phyloP scores from a whole-genome alignment of 2,329 filamentous ascomycete species.

The Paecilomyces variotii region DNA sequence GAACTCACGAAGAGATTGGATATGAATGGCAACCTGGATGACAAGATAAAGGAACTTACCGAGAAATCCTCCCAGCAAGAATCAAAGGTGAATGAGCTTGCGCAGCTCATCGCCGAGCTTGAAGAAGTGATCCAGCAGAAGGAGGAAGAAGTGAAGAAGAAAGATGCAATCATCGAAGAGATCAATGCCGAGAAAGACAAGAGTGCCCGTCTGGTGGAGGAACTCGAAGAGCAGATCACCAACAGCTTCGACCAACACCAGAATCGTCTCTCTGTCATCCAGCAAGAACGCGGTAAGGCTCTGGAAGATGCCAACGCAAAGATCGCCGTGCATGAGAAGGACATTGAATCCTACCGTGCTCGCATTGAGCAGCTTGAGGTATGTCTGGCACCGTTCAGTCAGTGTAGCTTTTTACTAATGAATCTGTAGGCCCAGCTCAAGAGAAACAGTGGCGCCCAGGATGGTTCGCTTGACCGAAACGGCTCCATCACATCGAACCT shows the following conservation, averaged over 20 bases:
- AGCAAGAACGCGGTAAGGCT: slow-evolving; percentile 64
- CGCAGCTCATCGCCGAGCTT: slow-evolving; percentile 38
- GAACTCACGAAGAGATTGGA: slow-evolving; percentile 31
- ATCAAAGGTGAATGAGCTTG: slow-evolving; percentile 49
- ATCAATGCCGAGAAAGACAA: slow-evolving; percentile 68
- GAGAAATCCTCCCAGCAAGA: slow-evolving; percentile 38
- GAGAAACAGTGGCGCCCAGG: slow-evolving; percentile 23
- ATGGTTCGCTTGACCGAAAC: slow-evolving; percentile 44
- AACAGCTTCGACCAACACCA: slow-evolving; percentile 93
- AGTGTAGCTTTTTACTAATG: slow-evolving; percentile 11
- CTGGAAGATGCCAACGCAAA: slow-evolving; percentile 69
- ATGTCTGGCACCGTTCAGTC: slow-evolving; percentile 24
- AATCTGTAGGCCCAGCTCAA: slow-evolving; percentile 32
- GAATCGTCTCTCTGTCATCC: slow-evolving; percentile 76
- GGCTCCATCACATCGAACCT: slow-evolving; percentile 60
- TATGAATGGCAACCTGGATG: slow-evolving; percentile 25
- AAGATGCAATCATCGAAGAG: slow-evolving; percentile 39
- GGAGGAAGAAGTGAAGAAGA: slow-evolving; percentile 38
- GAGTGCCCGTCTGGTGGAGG: slow-evolving; percentile 83
- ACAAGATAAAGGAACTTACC: slow-evolving; percentile 30
- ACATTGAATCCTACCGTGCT: slow-evolving; percentile 51
- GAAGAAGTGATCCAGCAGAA: slow-evolving; percentile 39
- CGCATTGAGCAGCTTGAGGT: slow-evolving; percentile 68
- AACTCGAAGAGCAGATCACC: slow-evolving; percentile 93
- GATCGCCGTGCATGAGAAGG: slow-evolving; percentile 55